Percentiles rank a stretch among this genome's conserved stretches.
Conservation (phyloP, 345 rosid species). For the Euphorbia pulcherrima region DNA sequence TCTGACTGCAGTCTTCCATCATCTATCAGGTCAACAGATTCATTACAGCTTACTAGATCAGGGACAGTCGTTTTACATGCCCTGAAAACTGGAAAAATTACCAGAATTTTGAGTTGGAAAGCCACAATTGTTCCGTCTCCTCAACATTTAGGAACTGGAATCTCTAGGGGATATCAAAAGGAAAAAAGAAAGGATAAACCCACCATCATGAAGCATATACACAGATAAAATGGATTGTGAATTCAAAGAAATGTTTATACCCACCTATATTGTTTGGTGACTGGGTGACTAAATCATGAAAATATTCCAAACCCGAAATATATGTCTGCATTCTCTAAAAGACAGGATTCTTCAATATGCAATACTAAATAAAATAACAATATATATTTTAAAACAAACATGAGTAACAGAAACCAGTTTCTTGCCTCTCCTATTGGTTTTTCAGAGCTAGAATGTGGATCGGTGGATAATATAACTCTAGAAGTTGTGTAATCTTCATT, state of each 20-base stretch:
- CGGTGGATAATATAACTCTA: constrained; percentile 1
- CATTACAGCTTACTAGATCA: constrained; percentile 15
- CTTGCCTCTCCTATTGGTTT: constrained; percentile 30
- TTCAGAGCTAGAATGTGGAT: constrained; percentile 13
- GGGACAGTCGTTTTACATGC: constrained; percentile 7
- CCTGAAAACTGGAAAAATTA: constrained; percentile 9
- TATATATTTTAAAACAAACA: not conserved
- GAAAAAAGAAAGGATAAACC: not conserved
- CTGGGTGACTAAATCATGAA: constrained; percentile 21
- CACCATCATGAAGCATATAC: not conserved
- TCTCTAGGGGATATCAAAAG: constrained; percentile 17
- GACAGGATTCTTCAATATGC: constrained; percentile 4
- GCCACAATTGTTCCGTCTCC: not conserved
- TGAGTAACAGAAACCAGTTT: not conserved
- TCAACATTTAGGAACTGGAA: constrained; percentile 9
- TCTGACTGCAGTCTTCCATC: constrained; percentile 23
- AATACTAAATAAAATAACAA: not conserved
- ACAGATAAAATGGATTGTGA: not conserved
- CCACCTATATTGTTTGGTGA: constrained; percentile 19
- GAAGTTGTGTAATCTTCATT: not conserved
- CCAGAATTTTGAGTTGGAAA: constrained; percentile 9
- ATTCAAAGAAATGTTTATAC: constrained; percentile 7
- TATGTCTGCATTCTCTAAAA: constrained; percentile 31
- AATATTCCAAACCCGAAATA: constrained; percentile 27
- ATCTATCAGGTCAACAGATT: constrained; percentile 19